Evolutionary conservation across 2,329 filamentous ascomycete genomes (phyloP), one percentile per base, ranked within the genome.

Genomic region (Diplocarpon rosae): DNA sequence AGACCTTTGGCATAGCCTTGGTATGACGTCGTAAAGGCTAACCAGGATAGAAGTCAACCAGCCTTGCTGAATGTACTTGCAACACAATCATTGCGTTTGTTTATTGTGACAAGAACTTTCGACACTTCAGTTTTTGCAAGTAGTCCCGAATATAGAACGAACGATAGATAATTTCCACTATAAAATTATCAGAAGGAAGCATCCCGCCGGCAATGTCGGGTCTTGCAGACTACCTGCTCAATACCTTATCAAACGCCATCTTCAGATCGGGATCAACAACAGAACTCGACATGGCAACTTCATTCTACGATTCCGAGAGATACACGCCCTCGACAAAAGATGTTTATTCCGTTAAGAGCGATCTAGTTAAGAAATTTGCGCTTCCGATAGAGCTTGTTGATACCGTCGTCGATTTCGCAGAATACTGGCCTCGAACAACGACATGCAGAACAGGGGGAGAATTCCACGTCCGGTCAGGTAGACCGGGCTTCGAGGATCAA

Each of bases 351-450:
- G 66, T 70, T 10, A 73, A 72, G 42, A 55, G 64, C 11, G 66
- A 74, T 58, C 56, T 81, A n/a, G 56, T 54, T 20, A 64, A 65
- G 42, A 63, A 60, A 10, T 59, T 62, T 6, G 58, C 57, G 2
- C 61, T 81, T 1, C 77, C 78, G 0, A 58, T 65, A 1, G 77
- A 80, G 48, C 47, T 82, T 0, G 63, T 77, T 31, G 70, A 80
- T 53, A 57, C 60, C 37, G 69, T 82, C 37, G 60, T 80, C 43
- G 76, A 82, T 54, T 58, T 65, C 24, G 78, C 76, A 43, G 76
- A 80, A 59, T 81, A 80, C 59, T 82, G 78, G 77, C 70, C 70
- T 12, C 71, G 71, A 51, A 60, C 63, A 1, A 56, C 62, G 9
- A 60, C 59, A 11, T 48, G 63, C 36, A 57, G 62, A 8, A 30